Evolutionary conservation across 805 yeast species (phyloP), one percentile per base, ranked within the genome.

Genomic region (Schizosaccharomyces octosporus): DNA sequence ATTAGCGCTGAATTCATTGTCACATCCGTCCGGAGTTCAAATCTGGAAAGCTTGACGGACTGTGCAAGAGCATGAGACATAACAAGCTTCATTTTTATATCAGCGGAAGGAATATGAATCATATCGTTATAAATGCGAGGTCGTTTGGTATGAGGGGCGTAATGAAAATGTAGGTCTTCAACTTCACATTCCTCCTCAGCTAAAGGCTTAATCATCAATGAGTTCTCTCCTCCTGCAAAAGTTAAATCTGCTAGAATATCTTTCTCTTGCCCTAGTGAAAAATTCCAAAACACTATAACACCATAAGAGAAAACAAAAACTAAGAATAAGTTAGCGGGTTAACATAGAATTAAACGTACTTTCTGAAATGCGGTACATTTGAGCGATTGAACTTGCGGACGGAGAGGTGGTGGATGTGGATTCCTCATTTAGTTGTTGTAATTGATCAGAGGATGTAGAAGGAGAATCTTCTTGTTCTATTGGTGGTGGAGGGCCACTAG

Each of bases 211-310:
- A 84, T 74, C 32, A 59, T 54, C 24, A 55, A 32, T 15, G 63
- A 39, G 39, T 39, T 36, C 13, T 65, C 64, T 32, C 61, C 65
- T 3, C 51, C 51, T 5, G 87, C 87, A 72, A 84, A 81, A n/a
- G 83, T 84, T 64, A 93, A 75, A 68, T 93, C 98, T 0, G 97
- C 97, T 62, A 93, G 76, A 21, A 93, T 81, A 67, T 90, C 93
- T 73, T 88, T 88, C 68, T 93, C 98, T 69, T 93, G 96, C 6
- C 80, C 76, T 69, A 88, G 96, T 2, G 90, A 81, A 66, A 93
- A 88, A 68, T 93, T 93, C 98, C 98, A 93, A 68, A 93, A 89
- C 24, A 93, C 97, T n/a, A 93, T 87, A 15, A 90, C 95, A 24
- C 98, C 98, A 69, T 93, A 93, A 61, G 81, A 82, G 69, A 90